A percentile compares a stretch with the other conserved stretches of the same genome.
These are phyloP conservation scores for Pisolithus sp. DNA, from an alignment of 768 basidiomycete genomes.

Conservation along the genomic window DNA sequence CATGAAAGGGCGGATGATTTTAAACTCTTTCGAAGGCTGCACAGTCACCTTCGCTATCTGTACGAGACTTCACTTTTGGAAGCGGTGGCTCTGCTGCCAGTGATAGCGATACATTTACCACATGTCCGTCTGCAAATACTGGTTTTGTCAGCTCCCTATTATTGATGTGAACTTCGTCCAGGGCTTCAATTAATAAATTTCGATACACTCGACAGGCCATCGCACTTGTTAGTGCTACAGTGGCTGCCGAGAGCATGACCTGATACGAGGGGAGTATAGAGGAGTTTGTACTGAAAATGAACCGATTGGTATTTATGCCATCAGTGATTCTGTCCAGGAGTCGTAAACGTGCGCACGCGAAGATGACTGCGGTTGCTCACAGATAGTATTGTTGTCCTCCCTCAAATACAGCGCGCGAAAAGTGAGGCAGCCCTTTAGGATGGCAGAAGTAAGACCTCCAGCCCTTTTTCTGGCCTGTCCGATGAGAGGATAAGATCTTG, in stretches of 20 bases:
- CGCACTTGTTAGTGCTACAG: constrained; percentile 24
- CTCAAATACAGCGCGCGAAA: constrained; percentile 28
- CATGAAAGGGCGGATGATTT: too few species aligned
- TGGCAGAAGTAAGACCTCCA: constrained; percentile 16
- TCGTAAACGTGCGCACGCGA: background rate
- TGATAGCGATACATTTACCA: too few species aligned
- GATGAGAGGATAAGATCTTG: constrained; percentile 18
- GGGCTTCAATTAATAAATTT: constrained; percentile 22
- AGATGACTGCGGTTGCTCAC: constrained; percentile 14
- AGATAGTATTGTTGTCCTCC: constrained; percentile 35
- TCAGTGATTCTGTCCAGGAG: constrained; percentile 25
- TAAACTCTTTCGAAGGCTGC: too few species aligned
- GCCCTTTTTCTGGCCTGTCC: background rate
- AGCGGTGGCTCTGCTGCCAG: too few species aligned
- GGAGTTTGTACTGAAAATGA: constrained; percentile 13
- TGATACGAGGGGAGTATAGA: constrained; percentile 18
- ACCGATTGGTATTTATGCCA: constrained; percentile 25
- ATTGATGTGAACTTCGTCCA: background rate
- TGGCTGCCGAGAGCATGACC: constrained; percentile 19
- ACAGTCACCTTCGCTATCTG: too few species aligned
- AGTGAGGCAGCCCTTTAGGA: constrained; percentile 20
- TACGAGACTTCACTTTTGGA: too few species aligned
- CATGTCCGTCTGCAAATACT: too few species aligned
- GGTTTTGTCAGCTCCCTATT: too few species aligned
- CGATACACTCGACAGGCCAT: constrained; percentile 33